These are phyloP conservation scores for Rachicladosporium sp. DNA, from an alignment of 2,329 filamentous ascomycete genomes.

Conservation along the genomic window DNA sequence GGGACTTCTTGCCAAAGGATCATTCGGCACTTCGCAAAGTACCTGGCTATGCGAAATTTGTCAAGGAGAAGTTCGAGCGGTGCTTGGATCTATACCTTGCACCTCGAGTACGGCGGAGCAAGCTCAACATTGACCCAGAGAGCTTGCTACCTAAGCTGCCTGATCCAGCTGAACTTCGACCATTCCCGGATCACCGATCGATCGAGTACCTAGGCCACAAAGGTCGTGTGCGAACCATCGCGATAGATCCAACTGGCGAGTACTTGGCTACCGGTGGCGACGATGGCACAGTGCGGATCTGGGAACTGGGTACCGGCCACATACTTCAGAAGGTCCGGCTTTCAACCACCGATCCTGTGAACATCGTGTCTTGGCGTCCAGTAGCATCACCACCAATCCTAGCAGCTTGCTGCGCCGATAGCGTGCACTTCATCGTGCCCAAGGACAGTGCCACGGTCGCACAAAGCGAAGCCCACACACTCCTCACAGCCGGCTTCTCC, in stretches of 20 bases:
- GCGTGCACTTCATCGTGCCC: slow-evolving; percentile 76
- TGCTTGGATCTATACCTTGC: slow-evolving; percentile 93
- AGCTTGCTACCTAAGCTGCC: slow-evolving; percentile 87
- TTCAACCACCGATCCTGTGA: slow-evolving; percentile 65
- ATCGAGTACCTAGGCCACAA: slow-evolving; percentile 81
- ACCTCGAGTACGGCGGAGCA: slow-evolving; percentile 79
- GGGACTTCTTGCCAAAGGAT: slow-evolving; percentile 72
- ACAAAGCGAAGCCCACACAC: slow-evolving; percentile 5
- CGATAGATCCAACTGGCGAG: slow-evolving; percentile 72
- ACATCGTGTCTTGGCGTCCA: slow-evolving; percentile 81
- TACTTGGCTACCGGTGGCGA: slow-evolving; percentile 89
- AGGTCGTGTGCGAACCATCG: slow-evolving; percentile 71
- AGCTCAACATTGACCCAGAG: slow-evolving; percentile 91
- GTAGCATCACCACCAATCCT: slow-evolving; percentile 68
- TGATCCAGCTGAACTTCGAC: slow-evolving; percentile 81
- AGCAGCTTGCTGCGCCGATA: slow-evolving; percentile 72
- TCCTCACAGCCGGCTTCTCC: slow-evolving; percentile 62
- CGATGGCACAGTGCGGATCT: slow-evolving; percentile 82
- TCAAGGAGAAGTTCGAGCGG: slow-evolving; percentile 93
- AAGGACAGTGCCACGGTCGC: no score
- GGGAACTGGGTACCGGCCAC: slow-evolving; percentile 75
- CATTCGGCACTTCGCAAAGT: slow-evolving; percentile 80
- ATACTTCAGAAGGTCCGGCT: slow-evolving; percentile 78
- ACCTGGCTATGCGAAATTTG: slow-evolving; percentile 75
- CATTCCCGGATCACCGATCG: slow-evolving; percentile 83